Conservation (phyloP, 129 eudicot genomes). For the Silybum marianum region DNA sequence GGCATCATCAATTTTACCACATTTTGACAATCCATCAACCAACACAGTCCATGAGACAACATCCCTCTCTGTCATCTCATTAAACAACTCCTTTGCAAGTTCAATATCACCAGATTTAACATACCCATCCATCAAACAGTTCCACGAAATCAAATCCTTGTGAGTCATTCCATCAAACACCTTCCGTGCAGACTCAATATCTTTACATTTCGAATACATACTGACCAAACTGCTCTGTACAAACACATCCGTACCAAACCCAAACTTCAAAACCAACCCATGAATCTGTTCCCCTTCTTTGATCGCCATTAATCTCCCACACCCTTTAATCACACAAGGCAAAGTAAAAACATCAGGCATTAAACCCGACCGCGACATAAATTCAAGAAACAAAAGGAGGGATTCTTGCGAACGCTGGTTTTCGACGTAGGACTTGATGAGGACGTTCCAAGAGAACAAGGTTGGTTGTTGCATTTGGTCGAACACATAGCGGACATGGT, state of each 20-base stretch:
- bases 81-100: conserved; percentile 39
- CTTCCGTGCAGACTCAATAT: conserved; percentile 36
- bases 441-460: conserved; percentile 46
- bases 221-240: conserved; percentile 55
- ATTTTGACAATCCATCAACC: conserved; percentile 46
- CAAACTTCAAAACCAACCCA: conserved; percentile 37
- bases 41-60: conserved; percentile 46
- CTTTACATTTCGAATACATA: conserved; percentile 47
- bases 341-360: conserved; percentile 40
- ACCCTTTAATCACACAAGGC: conserved; percentile 43
- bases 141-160: conserved; percentile 41
- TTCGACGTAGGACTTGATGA: conserved; percentile 40
- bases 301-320: conserved; percentile 40
- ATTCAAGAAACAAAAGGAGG: conserved; percentile 28
- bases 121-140: conserved; percentile 51
- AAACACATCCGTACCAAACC: conserved; percentile 40
- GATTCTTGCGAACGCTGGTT: conserved; percentile 44
- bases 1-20: conserved; percentile 40
- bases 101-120: conserved; percentile 37
- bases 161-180: conserved; percentile 46
- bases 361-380: conserved; percentile 24
- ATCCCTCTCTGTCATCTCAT: conserved; percentile 38
- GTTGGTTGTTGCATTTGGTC: conserved; percentile 34
- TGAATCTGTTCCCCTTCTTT: conserved; percentile 58
- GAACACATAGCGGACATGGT: conserved; percentile 35